Evolutionary conservation across 148 eudicot genomes (phyloP).

Genomic region (Nepenthes gracilis): DNA sequence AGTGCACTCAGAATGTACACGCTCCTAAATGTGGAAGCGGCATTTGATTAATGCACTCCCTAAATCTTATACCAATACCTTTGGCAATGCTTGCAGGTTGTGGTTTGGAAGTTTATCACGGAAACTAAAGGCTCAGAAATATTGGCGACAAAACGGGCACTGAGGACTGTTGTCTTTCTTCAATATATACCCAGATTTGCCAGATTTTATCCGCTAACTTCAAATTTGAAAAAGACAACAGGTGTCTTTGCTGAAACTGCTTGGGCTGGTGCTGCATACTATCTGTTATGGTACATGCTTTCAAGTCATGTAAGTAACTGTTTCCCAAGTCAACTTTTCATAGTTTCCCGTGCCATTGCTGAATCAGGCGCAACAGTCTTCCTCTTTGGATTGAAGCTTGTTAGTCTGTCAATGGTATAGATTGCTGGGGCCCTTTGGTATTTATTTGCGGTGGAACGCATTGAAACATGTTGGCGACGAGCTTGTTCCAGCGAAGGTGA

Average conservation of each 20-base stretch:
- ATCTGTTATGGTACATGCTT: slow-evolving; percentile 55
- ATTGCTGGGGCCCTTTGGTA: slow-evolving; percentile 66
- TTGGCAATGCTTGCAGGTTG: slow-evolving; percentile 25
- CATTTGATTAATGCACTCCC: background rate
- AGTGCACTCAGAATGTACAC: too few species aligned
- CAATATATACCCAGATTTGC: slow-evolving; percentile 56
- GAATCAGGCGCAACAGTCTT: background rate
- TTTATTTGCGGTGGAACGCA: slow-evolving; percentile 48
- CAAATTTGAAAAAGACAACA: slow-evolving; percentile 51
- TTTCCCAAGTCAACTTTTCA: background rate
- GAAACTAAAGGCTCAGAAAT: slow-evolving; percentile 27
- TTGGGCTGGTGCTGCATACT: slow-evolving; percentile 80
- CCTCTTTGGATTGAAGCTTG: background rate
- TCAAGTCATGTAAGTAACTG: slow-evolving; percentile 66
- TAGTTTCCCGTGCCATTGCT: background rate
- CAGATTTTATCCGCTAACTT: slow-evolving; percentile 43
- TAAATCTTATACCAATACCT: background rate
- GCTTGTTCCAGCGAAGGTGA: slow-evolving; percentile 21
- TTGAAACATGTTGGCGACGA: slow-evolving; percentile 38
- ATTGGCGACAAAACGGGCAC: slow-evolving; percentile 35
- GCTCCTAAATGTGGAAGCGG: too few species aligned
- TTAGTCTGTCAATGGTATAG: slow-evolving; percentile 16
- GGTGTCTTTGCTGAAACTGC: slow-evolving; percentile 70
- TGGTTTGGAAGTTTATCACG: slow-evolving; percentile 47
- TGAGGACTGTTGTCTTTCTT: slow-evolving; percentile 30